Conservation (phyloP, 106 monocot species). For the Acanthochlamys bracteata region DNA sequence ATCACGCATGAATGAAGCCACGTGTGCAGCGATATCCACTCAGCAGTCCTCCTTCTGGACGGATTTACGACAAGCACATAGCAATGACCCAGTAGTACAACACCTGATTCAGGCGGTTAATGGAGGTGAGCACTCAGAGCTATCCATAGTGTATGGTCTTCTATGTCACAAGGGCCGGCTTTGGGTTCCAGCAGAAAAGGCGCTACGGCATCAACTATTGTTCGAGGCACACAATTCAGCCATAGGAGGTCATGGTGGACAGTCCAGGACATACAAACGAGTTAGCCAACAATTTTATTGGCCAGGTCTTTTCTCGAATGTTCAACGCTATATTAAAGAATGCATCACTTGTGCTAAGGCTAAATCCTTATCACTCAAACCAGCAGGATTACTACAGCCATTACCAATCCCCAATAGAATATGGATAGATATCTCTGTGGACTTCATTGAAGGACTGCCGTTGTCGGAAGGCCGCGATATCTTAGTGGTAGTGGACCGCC, state of each 20-base stretch:
- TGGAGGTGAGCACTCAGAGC: too few species aligned
- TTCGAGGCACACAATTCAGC: neutral
- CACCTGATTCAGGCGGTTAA: too few species aligned
- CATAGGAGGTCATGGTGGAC: neutral
- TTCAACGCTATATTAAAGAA: neutral
- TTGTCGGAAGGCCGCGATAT: neutral
- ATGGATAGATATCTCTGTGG: slow-evolving; percentile 9
- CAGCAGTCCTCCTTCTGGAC: neutral
- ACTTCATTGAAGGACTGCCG: slow-evolving; percentile 3
- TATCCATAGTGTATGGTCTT: neutral
- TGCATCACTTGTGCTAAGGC: neutral
- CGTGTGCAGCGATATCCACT: neutral
- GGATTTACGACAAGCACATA: neutral
- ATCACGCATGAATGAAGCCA: neutral
- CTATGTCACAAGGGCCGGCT: neutral
- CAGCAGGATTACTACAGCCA: slow-evolving; percentile 4
- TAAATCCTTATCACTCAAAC: neutral
- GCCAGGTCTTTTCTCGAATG: neutral
- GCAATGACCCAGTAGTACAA: too few species aligned
- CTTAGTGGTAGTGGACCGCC: neutral
- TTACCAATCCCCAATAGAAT: neutral
- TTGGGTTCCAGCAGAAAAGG: neutral
- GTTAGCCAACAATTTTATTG: neutral
- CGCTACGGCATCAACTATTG: neutral
- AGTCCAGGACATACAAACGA: neutral